These are phyloP conservation scores for Clohesyomyces aquaticus DNA, from an alignment of 495 filamentous ascomycete genomes.

Conservation along the genomic window DNA sequence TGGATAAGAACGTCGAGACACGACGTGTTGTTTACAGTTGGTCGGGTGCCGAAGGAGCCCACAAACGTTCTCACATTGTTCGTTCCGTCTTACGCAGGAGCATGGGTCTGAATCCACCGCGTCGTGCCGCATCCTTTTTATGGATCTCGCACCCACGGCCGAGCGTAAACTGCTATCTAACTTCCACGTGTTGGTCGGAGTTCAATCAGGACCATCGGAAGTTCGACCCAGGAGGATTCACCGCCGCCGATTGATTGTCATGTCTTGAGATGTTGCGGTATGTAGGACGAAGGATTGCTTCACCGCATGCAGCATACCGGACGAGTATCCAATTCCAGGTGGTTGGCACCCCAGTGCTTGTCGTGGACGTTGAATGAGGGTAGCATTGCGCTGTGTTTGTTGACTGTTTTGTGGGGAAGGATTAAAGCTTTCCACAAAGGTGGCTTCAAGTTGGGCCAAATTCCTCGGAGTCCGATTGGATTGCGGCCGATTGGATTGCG, in stretches of 20 bases:
- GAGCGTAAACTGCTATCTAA: background rate
- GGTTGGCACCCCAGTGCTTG: background rate
- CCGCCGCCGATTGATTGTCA: background rate
- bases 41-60: background rate
- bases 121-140: background rate
- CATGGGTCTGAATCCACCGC: background rate
- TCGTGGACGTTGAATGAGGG: background rate
- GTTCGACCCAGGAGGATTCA: background rate
- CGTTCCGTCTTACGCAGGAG: slow-evolving; percentile 2
- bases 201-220: background rate
- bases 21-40: background rate
- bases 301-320: slow-evolving; percentile 3
- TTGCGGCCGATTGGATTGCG: too few species aligned
- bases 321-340: background rate
- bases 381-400: background rate
- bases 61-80: slow-evolving; percentile 2
- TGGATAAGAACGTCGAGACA: too few species aligned
- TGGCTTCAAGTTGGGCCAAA: background rate
- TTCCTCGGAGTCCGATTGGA: background rate
- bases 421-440: background rate
- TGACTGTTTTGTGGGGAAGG: background rate
- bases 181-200: background rate
- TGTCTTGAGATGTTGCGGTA: background rate
- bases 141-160: background rate
- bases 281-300: slow-evolving; percentile 2